Evolutionary conservation across 2,329 filamentous ascomycete species (phyloP).

Genomic region (Penicillium thymicola): DNA sequence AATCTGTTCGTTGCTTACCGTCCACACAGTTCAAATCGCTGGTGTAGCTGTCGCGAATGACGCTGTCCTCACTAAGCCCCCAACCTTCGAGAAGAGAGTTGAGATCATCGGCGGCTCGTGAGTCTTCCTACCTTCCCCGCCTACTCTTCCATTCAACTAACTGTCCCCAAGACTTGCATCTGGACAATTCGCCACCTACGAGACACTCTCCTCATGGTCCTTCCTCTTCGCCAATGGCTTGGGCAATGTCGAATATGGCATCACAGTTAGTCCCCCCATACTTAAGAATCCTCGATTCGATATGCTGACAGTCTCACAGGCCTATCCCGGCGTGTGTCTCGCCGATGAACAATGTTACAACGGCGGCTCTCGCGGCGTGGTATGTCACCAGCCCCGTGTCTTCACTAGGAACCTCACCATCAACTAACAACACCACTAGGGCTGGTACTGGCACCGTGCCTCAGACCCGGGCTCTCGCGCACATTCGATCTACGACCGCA

Average conservation of each 20-base stretch:
- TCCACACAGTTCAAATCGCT: conserved; percentile 50
- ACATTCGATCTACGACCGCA: conserved; percentile 39
- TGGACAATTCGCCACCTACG: conserved; percentile 58
- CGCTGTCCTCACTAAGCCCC: conserved; percentile 46
- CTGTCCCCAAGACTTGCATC: conserved; percentile 50
- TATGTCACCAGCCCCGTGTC: conserved; percentile 5
- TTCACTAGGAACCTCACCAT: background rate
- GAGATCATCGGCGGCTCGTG: conserved; percentile 47
- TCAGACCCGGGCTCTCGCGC: conserved; percentile 53
- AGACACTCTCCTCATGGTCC: conserved; percentile 56
- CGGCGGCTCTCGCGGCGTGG: conserved; percentile 49
- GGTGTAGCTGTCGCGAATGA: conserved; percentile 50
- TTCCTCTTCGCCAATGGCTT: conserved; percentile 56
- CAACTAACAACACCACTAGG: conserved; percentile 20
- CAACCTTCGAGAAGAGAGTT: conserved; percentile 36
- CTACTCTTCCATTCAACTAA: conserved; percentile 40
- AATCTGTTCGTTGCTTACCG: conserved; percentile 14
- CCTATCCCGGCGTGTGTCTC: conserved; percentile 58
- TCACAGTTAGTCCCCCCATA: conserved; percentile 39
- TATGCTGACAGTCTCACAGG: conserved; percentile 12
- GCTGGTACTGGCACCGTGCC: conserved; percentile 58
- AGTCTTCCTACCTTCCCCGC: background rate
- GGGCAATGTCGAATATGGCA: conserved; percentile 57
- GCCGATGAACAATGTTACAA: conserved; percentile 57
- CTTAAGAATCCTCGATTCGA: no score